A percentile compares a stretch with the other conserved stretches of the same genome.
phyloP scores from a whole-genome alignment of 371 early-diverging fungal genomes.

The Mucor ambiguus region DNA sequence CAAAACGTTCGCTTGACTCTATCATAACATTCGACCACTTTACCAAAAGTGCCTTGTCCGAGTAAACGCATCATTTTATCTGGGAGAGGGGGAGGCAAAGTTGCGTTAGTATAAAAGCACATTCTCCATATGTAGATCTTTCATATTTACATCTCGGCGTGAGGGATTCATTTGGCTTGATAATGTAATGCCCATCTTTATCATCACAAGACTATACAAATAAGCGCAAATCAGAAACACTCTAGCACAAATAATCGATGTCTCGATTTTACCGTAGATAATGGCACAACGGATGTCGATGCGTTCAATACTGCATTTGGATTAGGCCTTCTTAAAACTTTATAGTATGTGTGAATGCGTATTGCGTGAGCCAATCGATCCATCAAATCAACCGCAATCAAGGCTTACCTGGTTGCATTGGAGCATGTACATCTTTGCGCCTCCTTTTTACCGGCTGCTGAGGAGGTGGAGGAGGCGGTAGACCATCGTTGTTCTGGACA shows the following conservation, averaged over 20 bases:
- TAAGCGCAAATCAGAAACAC: neutral
- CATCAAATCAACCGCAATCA: neutral
- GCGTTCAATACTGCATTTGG: neutral
- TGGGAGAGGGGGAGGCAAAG: conserved; percentile 18
- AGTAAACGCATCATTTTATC: conserved; percentile 82
- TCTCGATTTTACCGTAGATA: neutral
- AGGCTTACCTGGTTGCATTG: neutral
- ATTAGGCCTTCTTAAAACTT: conserved; percentile 11
- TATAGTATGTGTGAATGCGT: neutral
- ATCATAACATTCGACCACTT: conserved; percentile 91
- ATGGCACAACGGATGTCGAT: conserved; percentile 1
- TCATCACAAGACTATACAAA: conserved; percentile 68
- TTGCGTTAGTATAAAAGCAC: neutral
- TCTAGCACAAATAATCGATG: neutral
- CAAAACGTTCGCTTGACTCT: conserved; percentile 53
- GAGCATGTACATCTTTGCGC: conserved; percentile 12
- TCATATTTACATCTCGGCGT: conserved; percentile 67
- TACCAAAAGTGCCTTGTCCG: conserved; percentile 98
- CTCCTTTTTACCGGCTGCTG: conserved; percentile 16
- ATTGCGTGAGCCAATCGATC: neutral
- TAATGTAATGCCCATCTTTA: conserved; percentile 92
- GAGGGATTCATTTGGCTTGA: conserved; percentile 72
- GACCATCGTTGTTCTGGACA: neutral
- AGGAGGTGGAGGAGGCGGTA: conserved; percentile 13
- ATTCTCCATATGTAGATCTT: neutral